These are phyloP conservation scores for Rhododendron molle DNA, from an alignment of 148 eudicot species.

Conservation along the genomic window DNA sequence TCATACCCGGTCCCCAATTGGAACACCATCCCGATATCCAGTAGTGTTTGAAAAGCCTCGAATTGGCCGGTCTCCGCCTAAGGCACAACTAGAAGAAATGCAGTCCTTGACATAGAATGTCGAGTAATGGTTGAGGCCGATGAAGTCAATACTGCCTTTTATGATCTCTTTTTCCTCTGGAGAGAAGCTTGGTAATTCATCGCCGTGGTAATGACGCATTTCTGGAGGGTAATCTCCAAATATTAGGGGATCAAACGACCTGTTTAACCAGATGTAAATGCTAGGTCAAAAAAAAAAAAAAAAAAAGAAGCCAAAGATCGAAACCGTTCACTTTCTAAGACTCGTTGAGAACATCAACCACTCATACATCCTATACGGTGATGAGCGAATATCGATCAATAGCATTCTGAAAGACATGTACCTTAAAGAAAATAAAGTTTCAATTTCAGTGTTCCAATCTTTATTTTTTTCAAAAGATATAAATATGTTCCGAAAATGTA, in stretches of 20 bases:
- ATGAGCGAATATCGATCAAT: too few relatives aligned
- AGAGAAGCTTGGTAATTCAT: conserved; percentile 50
- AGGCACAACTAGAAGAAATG: conserved; percentile 30
- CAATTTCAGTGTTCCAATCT: background rate
- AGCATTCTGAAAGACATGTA: background rate
- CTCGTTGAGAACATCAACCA: too few relatives aligned
- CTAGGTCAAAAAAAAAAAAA: too few relatives aligned
- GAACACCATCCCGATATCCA: conserved; percentile 41
- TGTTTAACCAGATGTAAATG: conserved; percentile 5
- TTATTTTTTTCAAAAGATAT: background rate
- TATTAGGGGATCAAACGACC: conserved; percentile 74
- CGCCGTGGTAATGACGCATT: conserved; percentile 49
- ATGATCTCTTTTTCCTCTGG: conserved; percentile 37
- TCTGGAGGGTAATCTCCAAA: conserved; percentile 71
- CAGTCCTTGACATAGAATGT: conserved; percentile 67
- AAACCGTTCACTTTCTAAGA: too few relatives aligned
- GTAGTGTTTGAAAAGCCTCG: conserved; percentile 37
- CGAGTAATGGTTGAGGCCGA: conserved; percentile 81
- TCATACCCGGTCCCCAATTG: conserved; percentile 59
- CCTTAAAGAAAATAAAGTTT: too few relatives aligned
- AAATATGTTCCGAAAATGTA: too few relatives aligned
- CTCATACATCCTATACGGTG: background rate
- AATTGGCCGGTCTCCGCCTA: conserved; percentile 39
- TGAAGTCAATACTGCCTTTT: conserved; percentile 65
- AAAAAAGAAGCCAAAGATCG: background rate